Base-by-base conservation (phyloP, 2,329 filamentous ascomycete species). In the Stagonosporopsis vannaccii region DNA sequence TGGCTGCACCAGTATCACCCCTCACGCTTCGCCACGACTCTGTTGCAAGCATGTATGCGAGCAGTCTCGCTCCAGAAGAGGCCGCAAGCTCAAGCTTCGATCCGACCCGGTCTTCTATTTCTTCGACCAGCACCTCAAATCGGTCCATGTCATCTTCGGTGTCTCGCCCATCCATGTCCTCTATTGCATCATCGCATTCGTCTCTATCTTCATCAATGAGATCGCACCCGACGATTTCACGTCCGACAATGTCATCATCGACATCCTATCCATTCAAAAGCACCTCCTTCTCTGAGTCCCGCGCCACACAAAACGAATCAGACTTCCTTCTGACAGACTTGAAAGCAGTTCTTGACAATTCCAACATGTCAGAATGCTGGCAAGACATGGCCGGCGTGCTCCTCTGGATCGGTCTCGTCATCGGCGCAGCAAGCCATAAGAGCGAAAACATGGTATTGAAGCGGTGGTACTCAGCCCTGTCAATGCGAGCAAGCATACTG, bases 331-430 rank as follows among this genome's bases (percentile, higher is more conserved):
- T 76, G 4, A 37, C 26, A 3, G 30, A 59, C 17, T 58, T 77
- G 12, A 63, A 63, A 35, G 51, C 54, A 4, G 62, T 67, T 3
- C 63, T 77, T 35, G 56, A 71, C 25, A 62, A 53, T n/a, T 74
- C 72, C 2, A 61, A 75, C 43, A 51, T 74, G 26, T 69, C 70
- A 4, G 63, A 70, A 20, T 71, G 67, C 41, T 77, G 75, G 75
- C 51, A 52, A 42, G 72, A 75, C 50, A 71, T 77, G 67, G 70
- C 70, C 1, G 75, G 75, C 37, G 71, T 76, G n/a, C 65, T 77
- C 2, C 61, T 76, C 32, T 77, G 74, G 74, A 62, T 75, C 42
- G 64, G 66, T 0, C 67, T 77, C 7, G 65, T 70, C 6, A 61
- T 65, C 20, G 74, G 71, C 9, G 74, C 75, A 6, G 72, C 74